Evolutionary conservation across 306 rosid genomes (phyloP).

Genomic region (Lathyrus sativus): DNA sequence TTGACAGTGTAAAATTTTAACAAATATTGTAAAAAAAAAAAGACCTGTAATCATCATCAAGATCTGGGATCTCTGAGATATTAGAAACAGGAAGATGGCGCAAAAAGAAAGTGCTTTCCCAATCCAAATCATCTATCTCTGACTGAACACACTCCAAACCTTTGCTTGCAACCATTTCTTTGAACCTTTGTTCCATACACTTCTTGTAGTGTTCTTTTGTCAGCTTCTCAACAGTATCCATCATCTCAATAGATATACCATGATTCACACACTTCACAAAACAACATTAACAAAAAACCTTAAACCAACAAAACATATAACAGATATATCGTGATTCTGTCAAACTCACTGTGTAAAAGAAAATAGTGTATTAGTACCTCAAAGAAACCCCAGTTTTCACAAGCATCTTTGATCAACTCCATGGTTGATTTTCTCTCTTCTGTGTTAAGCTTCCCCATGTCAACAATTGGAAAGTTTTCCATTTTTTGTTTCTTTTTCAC

Average conservation of each 20-base stretch:
- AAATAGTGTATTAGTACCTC: slow-evolving; percentile 54
- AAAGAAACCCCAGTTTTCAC: slow-evolving; percentile 97
- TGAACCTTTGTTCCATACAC: slow-evolving; percentile 82
- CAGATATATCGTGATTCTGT: background rate
- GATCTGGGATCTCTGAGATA: slow-evolving; percentile 72
- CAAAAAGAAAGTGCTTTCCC: slow-evolving; percentile 93
- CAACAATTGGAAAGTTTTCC: slow-evolving; percentile 70
- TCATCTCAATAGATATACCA: slow-evolving; percentile 70
- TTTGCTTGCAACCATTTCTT: slow-evolving; percentile 72
- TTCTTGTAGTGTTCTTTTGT: slow-evolving; percentile 89
- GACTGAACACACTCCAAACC: slow-evolving; percentile 64
- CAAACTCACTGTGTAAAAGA: background rate
- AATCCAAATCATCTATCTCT: slow-evolving; percentile 71
- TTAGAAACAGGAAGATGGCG: slow-evolving; percentile 87
- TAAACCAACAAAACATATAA: background rate
- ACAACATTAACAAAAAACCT: background rate
- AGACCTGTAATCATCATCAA: slow-evolving; percentile 66
- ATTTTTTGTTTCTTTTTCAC: slow-evolving; percentile 30
- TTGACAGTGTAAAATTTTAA: background rate
- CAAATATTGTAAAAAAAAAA: background rate
- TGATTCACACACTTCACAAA: slow-evolving; percentile 77
- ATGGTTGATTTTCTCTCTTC: slow-evolving; percentile 62
- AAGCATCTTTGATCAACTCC: slow-evolving; percentile 78
- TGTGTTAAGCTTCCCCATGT: slow-evolving; percentile 71
- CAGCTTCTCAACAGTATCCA: slow-evolving; percentile 83